phyloP scores from a whole-genome alignment of 2,329 filamentous ascomycete genomes.

The Alternaria consortialis region DNA sequence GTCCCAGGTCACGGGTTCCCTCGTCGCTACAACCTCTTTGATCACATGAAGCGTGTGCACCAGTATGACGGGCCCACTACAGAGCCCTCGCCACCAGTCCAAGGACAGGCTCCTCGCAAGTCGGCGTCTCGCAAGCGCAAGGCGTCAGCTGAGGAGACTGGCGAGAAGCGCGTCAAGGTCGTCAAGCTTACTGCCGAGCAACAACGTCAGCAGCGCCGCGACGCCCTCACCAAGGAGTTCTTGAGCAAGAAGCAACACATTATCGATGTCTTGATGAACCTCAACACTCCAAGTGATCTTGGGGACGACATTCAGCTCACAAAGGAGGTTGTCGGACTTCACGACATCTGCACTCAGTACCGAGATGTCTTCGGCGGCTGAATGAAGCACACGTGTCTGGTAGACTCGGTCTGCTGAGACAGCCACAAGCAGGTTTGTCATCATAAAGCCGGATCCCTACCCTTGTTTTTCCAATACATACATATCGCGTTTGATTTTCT shows the following conservation, averaged over 20 bases:
- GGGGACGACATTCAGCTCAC: conserved; percentile 46
- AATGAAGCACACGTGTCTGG: conserved; percentile 28
- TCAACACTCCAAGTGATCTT: conserved; percentile 47
- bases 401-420: conserved; percentile 31
- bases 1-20: conserved; percentile 87
- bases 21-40: conserved; percentile 91
- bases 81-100: conserved; percentile 44
- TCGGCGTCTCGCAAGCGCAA: conserved; percentile 48
- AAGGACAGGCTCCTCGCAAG: conserved; percentile 39
- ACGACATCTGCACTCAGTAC: conserved; percentile 47
- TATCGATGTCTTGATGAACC: conserved; percentile 42
- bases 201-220: conserved; percentile 44
- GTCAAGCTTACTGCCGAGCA: conserved; percentile 45
- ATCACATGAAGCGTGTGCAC: conserved; percentile 97
- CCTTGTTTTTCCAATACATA: conserved; percentile 28
- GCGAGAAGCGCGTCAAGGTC: conserved; percentile 47
- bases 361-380: conserved; percentile 45
- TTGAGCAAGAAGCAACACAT: conserved; percentile 47
- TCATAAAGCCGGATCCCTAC: conserved; percentile 28
- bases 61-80: conserved; percentile 59
- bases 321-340: conserved; percentile 46
- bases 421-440: conserved; percentile 42
- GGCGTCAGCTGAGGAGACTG: conserved; percentile 40
- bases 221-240: conserved; percentile 44
- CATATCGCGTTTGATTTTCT: conserved; percentile 35